Conservation (phyloP, 371 early-diverging fungal genomes). For the Dinochytrium kinnereticum region DNA sequence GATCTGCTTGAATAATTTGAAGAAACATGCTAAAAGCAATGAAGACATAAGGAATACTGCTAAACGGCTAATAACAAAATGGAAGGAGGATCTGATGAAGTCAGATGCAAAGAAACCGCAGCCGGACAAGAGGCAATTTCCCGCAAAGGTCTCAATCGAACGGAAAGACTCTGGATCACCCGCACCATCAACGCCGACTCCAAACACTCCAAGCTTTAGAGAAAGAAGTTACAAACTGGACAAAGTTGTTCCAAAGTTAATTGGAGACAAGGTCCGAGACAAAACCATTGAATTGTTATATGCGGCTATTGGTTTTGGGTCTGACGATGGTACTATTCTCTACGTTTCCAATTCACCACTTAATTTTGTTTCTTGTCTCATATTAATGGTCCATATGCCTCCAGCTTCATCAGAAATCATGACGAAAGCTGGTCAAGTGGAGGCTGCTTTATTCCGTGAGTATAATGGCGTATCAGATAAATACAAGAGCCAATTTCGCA, state of each 20-base stretch:
- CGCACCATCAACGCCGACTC: slow-evolving; percentile 38
- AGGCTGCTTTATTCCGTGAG: slow-evolving; percentile 64
- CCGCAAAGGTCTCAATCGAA: slow-evolving; percentile 12
- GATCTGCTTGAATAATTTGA: slow-evolving; percentile 70
- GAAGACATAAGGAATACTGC: slow-evolving; percentile 64
- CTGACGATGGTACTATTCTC: slow-evolving; percentile 61
- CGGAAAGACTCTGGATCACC: slow-evolving; percentile 32
- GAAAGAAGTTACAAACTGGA: slow-evolving; percentile 69
- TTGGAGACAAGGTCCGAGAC: slow-evolving; percentile 79
- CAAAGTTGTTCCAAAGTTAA: slow-evolving; percentile 59
- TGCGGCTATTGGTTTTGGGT: slow-evolving; percentile 74
- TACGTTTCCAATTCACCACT: too few species aligned
- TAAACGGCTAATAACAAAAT: slow-evolving; percentile 74
- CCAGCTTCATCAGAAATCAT: slow-evolving; percentile 68
- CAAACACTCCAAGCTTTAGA: slow-evolving; percentile 10
- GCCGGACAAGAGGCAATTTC: too few species aligned
- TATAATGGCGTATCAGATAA: slow-evolving; percentile 51
- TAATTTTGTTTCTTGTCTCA: neutral
- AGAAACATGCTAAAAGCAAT: slow-evolving; percentile 59
- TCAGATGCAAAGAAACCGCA: slow-evolving; percentile 5
- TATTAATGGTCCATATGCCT: neutral
- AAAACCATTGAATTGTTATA: slow-evolving; percentile 86
- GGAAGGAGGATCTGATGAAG: slow-evolving; percentile 74
- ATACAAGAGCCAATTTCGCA: slow-evolving; percentile 84
- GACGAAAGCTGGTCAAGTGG: slow-evolving; percentile 70